Evolutionary conservation across 1,139 yeast species (phyloP).

Genomic region (Hyphopichia pseudoburtonii): DNA sequence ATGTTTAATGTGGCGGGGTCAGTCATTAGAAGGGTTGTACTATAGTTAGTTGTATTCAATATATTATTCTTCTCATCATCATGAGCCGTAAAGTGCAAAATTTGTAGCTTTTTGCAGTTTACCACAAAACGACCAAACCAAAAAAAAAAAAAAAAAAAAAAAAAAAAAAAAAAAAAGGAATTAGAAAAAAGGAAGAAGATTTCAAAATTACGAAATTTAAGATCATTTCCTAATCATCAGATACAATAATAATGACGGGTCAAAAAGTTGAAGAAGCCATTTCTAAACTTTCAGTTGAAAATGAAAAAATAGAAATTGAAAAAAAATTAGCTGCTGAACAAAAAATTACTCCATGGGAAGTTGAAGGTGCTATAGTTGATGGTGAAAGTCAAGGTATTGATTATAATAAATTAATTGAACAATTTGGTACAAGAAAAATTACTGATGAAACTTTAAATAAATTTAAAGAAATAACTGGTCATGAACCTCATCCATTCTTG

Average conservation of each 20-base stretch:
- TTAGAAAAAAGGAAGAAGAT: too few relatives aligned
- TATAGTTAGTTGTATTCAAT: too few relatives aligned
- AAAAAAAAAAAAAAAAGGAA: neutral
- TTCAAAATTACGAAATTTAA: too few relatives aligned
- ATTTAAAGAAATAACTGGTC: constrained; percentile 82
- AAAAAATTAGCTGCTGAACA: constrained; percentile 49
- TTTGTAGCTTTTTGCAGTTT: too few relatives aligned
- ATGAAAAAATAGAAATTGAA: constrained; percentile 8
- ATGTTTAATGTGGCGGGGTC: too few relatives aligned
- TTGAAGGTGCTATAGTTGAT: constrained; percentile 96
- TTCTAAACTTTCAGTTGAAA: constrained; percentile 21
- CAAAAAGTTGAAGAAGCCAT: constrained; percentile 23
- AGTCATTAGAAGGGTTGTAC: too few relatives aligned
- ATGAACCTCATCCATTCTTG: constrained; percentile 87
- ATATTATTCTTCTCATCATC: too few relatives aligned
- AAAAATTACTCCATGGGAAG: constrained; percentile 96
- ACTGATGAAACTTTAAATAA: constrained; percentile 69
- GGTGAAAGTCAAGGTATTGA: constrained; percentile 89
- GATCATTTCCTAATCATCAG: neutral
- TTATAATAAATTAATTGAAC: constrained; percentile 79
- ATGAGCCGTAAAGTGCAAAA: too few relatives aligned
- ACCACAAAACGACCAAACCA: too few relatives aligned
- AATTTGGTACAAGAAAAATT: constrained; percentile 84
- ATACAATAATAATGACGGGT: neutral
- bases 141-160: neutral